Conservation (phyloP, 1,139 yeast species). For the Kodamaea sp. region DNA sequence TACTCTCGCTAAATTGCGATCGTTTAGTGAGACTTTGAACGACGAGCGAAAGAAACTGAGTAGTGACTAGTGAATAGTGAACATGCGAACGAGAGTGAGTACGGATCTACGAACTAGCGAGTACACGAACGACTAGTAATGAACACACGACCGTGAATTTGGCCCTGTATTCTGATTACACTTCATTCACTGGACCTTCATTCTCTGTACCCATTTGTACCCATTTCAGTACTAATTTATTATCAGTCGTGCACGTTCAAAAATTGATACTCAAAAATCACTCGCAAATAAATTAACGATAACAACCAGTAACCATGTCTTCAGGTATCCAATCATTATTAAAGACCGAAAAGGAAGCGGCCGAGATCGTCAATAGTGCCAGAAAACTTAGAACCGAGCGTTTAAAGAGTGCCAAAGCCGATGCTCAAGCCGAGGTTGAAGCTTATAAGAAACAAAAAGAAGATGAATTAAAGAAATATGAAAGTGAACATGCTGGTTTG, state of each 20-base stretch:
- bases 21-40: no score
- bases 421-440: conserved; percentile 86
- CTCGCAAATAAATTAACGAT: conserved; percentile 1
- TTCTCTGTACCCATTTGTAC: no score
- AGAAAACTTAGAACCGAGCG: conserved; percentile 81
- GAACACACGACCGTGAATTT: no score
- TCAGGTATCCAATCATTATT: conserved; percentile 28
- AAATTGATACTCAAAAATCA: conserved; percentile 1
- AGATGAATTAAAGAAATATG: conserved; percentile 69
- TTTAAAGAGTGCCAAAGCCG: conserved; percentile 89
- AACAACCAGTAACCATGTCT: conserved; percentile 17
- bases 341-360: conserved; percentile 93
- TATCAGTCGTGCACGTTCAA: conserved; percentile 2
- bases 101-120: no score
- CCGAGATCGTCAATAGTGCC: conserved; percentile 88
- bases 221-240: no score
- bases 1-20: no score
- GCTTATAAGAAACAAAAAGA: conserved; percentile 85
- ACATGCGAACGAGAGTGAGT: no score
- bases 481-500: conserved; percentile 63
- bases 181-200: no score
- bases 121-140: no score
- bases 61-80: no score
- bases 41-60: no score
- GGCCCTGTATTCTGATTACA: no score